Conservation (phyloP, 2,329 filamentous ascomycete genomes). For the Diaporthe velutina region DNA sequence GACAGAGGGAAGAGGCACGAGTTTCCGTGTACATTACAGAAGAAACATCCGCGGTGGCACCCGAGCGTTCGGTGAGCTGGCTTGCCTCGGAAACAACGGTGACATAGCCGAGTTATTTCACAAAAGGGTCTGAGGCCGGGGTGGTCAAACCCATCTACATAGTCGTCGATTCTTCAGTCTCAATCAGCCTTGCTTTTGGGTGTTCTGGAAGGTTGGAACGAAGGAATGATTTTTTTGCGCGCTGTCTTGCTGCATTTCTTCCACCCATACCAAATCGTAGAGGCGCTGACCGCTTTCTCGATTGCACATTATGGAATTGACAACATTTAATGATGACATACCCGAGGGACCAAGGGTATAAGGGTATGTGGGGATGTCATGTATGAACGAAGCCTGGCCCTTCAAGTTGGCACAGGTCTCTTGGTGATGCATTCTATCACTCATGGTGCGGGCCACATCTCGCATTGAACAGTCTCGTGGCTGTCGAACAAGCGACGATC, state of each 20-base stretch:
- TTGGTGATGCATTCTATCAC: neutral
- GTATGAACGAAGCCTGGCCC: neutral
- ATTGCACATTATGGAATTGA: neutral
- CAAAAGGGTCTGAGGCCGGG: neutral
- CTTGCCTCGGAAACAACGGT: neutral
- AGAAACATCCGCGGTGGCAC: neutral
- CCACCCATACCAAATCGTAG: neutral
- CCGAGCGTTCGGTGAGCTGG: neutral
- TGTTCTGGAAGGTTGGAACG: neutral
- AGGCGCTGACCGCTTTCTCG: neutral
- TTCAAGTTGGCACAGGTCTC: neutral
- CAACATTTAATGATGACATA: neutral
- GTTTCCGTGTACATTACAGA: conserved; percentile 4
- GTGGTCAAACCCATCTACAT: neutral
- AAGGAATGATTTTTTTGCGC: neutral
- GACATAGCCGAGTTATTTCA: too few species aligned
- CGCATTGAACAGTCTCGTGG: too few species aligned
- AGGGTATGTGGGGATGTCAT: neutral
- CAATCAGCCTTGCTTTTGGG: neutral
- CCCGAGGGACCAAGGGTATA: neutral
- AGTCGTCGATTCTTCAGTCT: neutral
- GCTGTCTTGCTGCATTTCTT: neutral
- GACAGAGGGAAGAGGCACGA: neutral
- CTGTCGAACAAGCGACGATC: too few species aligned
- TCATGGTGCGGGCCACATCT: neutral